Percentiles rank a stretch among this genome's conserved stretches.
These are phyloP conservation scores for Aureobasidium sp. DNA, from an alignment of 2,329 filamentous ascomycete species.

Conservation along the genomic window DNA sequence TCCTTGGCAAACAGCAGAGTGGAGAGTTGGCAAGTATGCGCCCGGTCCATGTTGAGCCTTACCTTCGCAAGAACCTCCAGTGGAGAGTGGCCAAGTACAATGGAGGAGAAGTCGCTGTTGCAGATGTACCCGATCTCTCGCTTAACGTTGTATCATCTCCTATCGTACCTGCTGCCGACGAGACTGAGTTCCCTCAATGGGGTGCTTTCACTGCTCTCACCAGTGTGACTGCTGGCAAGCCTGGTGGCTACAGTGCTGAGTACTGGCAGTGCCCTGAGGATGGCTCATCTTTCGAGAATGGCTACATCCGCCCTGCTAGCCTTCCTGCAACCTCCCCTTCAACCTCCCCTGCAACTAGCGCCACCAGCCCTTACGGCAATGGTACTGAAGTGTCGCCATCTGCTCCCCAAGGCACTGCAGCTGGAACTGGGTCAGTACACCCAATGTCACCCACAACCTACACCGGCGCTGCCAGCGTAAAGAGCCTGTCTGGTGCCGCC, in stretches of 20 bases:
- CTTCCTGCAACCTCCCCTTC: neutral
- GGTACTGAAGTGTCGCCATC: neutral
- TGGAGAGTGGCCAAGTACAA: conserved; percentile 29
- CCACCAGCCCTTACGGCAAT: neutral
- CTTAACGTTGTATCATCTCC: conserved; percentile 32
- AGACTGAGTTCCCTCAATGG: conserved; percentile 30
- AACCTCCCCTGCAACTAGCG: neutral
- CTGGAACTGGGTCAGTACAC: neutral
- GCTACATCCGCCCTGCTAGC: neutral
- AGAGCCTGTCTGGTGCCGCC: neutral
- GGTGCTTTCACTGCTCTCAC: conserved; percentile 24
- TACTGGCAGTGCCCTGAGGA: conserved; percentile 10
- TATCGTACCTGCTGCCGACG: conserved; percentile 27
- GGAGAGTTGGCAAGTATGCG: conserved; percentile 28
- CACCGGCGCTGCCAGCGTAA: neutral
- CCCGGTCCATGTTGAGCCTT: conserved; percentile 20
- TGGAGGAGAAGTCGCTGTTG: conserved; percentile 25
- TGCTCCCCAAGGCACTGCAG: neutral
- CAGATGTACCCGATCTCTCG: conserved; percentile 28
- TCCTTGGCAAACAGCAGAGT: conserved; percentile 27
- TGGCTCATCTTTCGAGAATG: neutral
- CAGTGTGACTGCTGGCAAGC: conserved; percentile 19
- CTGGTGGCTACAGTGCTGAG: conserved; percentile 17
- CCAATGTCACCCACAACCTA: neutral
- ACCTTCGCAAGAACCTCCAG: conserved; percentile 24